phyloP scores from a whole-genome alignment of 2,329 filamentous ascomycete genomes.

The Penicillium paneum region DNA sequence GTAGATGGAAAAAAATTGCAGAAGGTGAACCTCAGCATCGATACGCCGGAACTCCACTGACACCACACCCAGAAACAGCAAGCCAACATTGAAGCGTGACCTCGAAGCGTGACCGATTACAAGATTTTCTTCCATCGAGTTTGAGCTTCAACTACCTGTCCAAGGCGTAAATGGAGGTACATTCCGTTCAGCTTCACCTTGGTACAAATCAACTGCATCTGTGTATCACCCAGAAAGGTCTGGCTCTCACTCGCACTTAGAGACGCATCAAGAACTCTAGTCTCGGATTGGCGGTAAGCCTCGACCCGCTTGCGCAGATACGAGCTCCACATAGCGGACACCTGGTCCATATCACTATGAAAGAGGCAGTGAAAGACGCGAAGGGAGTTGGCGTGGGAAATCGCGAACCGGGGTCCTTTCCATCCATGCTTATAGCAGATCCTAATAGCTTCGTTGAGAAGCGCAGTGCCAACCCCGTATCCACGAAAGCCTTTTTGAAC shows the following conservation, averaged over 20 bases:
- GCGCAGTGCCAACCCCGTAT: conserved; percentile 66
- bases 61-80: neutral
- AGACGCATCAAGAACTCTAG: neutral
- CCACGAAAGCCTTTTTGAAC: conserved; percentile 66
- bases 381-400: conserved; percentile 71
- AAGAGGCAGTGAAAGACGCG: conserved; percentile 55
- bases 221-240: neutral
- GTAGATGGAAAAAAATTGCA: neutral
- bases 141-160: neutral
- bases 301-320: neutral
- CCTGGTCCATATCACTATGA: neutral
- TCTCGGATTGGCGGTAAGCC: neutral
- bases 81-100: neutral
- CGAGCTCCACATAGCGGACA: neutral
- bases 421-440: conserved; percentile 67
- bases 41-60: no score
- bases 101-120: neutral
- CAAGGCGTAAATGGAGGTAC: neutral
- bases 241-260: neutral
- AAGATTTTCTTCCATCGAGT: neutral
- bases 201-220: neutral
- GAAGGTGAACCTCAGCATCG: neutral
- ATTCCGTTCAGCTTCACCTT: neutral
- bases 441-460: conserved; percentile 70
- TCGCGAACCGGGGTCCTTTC: conserved; percentile 66